Percentiles rank a stretch among this genome's conserved stretches.
These are phyloP conservation scores for Pseudogymnoascus sp. DNA, from an alignment of 2,329 filamentous ascomycete genomes.

Conservation along the genomic window DNA sequence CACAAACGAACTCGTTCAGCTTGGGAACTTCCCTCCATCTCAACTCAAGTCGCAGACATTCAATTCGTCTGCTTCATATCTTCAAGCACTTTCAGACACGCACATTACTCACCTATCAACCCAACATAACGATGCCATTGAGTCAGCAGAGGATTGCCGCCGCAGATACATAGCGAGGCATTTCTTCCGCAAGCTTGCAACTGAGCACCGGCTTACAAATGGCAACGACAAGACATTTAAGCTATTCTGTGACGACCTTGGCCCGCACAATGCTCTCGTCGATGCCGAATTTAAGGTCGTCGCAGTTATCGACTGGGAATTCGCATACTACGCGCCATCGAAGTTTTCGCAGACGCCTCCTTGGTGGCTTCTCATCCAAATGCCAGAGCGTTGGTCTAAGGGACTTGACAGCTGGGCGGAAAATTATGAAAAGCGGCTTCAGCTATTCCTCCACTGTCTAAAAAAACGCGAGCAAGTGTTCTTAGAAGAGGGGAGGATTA, in stretches of 20 bases:
- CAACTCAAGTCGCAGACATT: constrained; percentile 25
- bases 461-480: constrained; percentile 5
- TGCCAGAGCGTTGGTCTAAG: constrained; percentile 18
- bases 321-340: constrained; percentile 17
- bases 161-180: constrained; percentile 31
- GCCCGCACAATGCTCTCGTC: constrained; percentile 17
- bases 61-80: constrained; percentile 32
- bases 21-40: constrained; percentile 20
- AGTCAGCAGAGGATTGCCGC: constrained; percentile 26
- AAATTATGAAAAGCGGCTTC: constrained; percentile 9
- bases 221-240: constrained; percentile 13
- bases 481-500: not conserved
- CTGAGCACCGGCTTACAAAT: constrained; percentile 3
- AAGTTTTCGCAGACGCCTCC: constrained; percentile 18
- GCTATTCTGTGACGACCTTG: constrained; percentile 18
- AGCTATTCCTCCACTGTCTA: constrained; percentile 8
- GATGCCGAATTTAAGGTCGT: constrained; percentile 15
- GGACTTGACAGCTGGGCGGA: constrained; percentile 11
- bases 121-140: constrained; percentile 35
- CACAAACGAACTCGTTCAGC: constrained; percentile 29
- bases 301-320: constrained; percentile 19
- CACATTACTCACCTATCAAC: constrained; percentile 35
- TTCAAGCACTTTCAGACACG: constrained; percentile 33
- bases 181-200: constrained; percentile 29
- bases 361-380: constrained; percentile 18